Conservation (phyloP, 2,329 filamentous ascomycete genomes). For the Colletotrichum cuscutae region DNA sequence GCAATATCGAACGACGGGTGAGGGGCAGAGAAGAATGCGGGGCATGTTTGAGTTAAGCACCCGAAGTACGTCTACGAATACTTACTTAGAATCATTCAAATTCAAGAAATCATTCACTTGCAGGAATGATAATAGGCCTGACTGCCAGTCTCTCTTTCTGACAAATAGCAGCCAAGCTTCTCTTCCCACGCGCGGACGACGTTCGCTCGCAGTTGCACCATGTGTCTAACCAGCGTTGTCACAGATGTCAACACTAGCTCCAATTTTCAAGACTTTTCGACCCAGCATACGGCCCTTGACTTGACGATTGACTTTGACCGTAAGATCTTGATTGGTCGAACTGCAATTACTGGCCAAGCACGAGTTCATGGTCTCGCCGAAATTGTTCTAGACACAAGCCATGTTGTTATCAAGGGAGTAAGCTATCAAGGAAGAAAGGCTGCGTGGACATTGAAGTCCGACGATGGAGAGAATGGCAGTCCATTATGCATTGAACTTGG, state of each 20-base stretch:
- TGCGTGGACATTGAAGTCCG: background rate
- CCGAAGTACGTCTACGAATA: background rate
- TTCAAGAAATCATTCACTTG: background rate
- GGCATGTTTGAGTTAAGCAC: background rate
- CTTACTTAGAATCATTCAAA: background rate
- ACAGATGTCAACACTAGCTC: slow-evolving; percentile 90
- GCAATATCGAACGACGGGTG: slow-evolving; percentile 13
- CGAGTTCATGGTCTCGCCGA: slow-evolving; percentile 36
- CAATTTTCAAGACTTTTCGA: slow-evolving; percentile 90
- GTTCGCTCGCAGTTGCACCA: background rate
- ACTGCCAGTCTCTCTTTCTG: background rate
- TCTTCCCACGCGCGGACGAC: background rate
- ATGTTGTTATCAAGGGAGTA: background rate
- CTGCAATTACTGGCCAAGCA: slow-evolving; percentile 74
- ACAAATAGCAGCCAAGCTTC: background rate
- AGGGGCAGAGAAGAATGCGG: slow-evolving; percentile 6
- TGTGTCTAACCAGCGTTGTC: background rate
- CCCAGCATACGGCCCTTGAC: slow-evolving; percentile 82
- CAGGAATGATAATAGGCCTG: background rate
- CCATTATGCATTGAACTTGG: background rate
- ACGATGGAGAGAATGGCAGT: background rate
- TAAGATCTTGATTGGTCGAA: slow-evolving; percentile 74
- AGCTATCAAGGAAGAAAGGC: background rate
- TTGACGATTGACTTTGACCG: slow-evolving; percentile 86
- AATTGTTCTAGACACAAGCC: slow-evolving; percentile 12